Conservation (phyloP, 2,329 filamentous ascomycete species). For the Akanthomyces uredinophilus region DNA sequence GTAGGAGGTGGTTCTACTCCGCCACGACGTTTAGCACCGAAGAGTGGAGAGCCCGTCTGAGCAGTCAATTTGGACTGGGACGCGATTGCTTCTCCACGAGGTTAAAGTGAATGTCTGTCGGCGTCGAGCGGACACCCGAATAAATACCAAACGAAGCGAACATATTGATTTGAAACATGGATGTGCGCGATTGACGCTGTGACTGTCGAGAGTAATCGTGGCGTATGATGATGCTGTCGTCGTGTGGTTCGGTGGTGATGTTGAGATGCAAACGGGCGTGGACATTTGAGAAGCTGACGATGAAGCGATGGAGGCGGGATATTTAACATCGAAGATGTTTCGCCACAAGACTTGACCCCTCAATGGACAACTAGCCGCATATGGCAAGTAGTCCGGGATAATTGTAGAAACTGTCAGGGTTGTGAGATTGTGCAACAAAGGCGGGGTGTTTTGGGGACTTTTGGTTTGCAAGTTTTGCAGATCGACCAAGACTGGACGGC, state of each 20-base stretch:
- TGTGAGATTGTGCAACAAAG: neutral
- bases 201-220: neutral
- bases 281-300: too few relatives aligned
- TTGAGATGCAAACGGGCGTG: neutral
- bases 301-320: neutral
- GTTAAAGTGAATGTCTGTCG: conserved; percentile 64
- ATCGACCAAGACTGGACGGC: neutral
- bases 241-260: neutral
- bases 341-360: neutral
- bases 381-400: neutral
- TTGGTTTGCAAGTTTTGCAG: neutral
- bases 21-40: conserved; percentile 62
- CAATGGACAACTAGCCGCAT: neutral
- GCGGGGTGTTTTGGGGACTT: neutral
- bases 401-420: neutral
- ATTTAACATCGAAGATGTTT: neutral
- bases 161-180: conserved; percentile 17
- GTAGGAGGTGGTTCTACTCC: conserved; percentile 56
- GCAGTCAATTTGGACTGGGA: conserved; percentile 17
- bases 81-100: conserved; percentile 53
- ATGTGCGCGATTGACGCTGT: neutral
- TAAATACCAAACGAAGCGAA: conserved; percentile 33
- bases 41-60: conserved; percentile 50
- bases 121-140: conserved; percentile 58
- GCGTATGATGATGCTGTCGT: neutral